Evolutionary conservation across 139 green algal species (phyloP), one percentile per base, ranked within the genome.

Genomic region (Auxenochlorella pyrenoidosa): DNA sequence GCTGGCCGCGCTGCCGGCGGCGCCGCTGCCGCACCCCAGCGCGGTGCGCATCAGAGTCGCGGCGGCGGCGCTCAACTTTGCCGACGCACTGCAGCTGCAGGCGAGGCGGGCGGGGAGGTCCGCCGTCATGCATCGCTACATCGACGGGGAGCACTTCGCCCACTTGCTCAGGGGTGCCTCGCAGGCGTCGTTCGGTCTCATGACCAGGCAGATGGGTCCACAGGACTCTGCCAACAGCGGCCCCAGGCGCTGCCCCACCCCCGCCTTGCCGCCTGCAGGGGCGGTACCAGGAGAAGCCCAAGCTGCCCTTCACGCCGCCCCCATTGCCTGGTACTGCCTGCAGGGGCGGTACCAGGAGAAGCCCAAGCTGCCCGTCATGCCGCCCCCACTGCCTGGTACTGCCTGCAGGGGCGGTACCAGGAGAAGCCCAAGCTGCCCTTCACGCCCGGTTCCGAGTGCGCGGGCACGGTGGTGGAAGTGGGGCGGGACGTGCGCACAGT

Each of bases 361-460:
- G 66, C 92, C 91, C 18, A 88, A 90, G 38, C 87, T 95, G 40
- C 96, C 95, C 0, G 98, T 98, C 83, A 88, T 98, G 3, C 94
- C 94, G 2, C 96, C 47, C n/a, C n/a, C n/a, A n/a, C n/a, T n/a
- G n/a, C n/a, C n/a, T n/a, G n/a, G n/a, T n/a, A n/a, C 76, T 63
- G 8, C 70, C 32, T 91, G 32, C 89, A 97, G 94, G 95, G 95
- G 15, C 80, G 93, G 40, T 98, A 98, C 85, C 96, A 98, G 84
- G 95, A 95, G 34, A 95, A 94, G 66, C 93, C 92, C 18, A 89
- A 91, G 41, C 88, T 96, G 43, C 96, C 96, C 0, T 99, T 98
- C 85, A 89, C 98, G 3, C 95, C 95, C 0, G 96, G 96, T 36
- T 93, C 86, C 30, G 96, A 99, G 92, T 96, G 22, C 91, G 94